Evolutionary conservation across 129 eudicot species (phyloP).

Genomic region (Flaveria sonorensis): DNA sequence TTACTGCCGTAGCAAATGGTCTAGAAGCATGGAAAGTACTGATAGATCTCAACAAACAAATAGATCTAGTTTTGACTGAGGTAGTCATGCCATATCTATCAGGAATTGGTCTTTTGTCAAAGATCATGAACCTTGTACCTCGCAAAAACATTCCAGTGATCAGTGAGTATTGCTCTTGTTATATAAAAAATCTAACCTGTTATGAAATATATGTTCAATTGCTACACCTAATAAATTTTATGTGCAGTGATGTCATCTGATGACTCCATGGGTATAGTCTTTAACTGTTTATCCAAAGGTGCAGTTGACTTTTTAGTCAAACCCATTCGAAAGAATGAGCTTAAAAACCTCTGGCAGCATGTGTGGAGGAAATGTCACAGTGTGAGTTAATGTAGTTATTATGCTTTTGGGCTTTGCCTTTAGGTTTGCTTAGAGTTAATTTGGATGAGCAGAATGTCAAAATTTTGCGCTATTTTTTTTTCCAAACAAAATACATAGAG

Average conservation of each 20-base stretch:
- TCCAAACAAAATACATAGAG: conserved; percentile 24
- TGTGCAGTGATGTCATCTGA: conserved; percentile 87
- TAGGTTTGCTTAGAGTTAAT: conserved; percentile 29
- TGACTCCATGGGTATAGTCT: conserved; percentile 84
- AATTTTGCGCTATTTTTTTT: conserved; percentile 21
- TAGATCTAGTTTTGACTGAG: conserved; percentile 71
- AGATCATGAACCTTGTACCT: conserved; percentile 57
- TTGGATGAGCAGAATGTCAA: conserved; percentile 5
- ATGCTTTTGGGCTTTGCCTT: conserved; percentile 33
- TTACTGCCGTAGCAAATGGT: conserved; percentile 63
- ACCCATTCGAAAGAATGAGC: conserved; percentile 85
- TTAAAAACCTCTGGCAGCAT: conserved; percentile 86
- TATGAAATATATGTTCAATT: conserved; percentile 31
- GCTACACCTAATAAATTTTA: conserved; percentile 41
- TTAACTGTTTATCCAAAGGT: conserved; percentile 78
- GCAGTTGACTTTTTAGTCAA: conserved; percentile 85
- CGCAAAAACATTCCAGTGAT: conserved; percentile 67
- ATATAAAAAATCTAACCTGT: not conserved
- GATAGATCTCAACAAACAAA: conserved; percentile 53
- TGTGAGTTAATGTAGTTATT: conserved; percentile 53
- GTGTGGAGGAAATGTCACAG: conserved; percentile 88
- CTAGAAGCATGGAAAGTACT: conserved; percentile 74
- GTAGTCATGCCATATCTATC: conserved; percentile 67
- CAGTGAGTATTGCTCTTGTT: conserved; percentile 46
- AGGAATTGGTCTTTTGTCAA: conserved; percentile 62